Percentiles rank a stretch among this genome's conserved stretches.
Conservation (phyloP, 768 basidiomycete species). For the Russula brevipes region DNA sequence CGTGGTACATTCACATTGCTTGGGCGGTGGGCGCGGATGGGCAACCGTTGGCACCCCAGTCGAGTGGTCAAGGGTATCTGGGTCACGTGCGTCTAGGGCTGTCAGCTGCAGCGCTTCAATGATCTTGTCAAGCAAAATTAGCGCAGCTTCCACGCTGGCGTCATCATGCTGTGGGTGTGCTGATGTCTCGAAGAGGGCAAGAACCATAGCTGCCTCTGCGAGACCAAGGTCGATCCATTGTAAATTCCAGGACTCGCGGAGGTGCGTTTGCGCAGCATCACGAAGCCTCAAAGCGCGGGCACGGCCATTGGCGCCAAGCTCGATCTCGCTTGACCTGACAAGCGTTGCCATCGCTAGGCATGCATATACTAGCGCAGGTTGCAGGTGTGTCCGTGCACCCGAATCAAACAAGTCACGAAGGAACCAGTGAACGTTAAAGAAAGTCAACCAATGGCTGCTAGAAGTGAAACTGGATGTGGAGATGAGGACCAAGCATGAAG, state of each 20-base stretch:
- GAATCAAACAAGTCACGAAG: constrained; percentile 47
- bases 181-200: constrained; percentile 73
- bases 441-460: constrained; percentile 62
- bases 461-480: constrained; percentile 50
- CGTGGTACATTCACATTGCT: constrained; percentile 45
- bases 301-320: constrained; percentile 50
- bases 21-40: constrained; percentile 26
- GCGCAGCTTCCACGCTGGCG: constrained; percentile 47
- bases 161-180: constrained; percentile 61
- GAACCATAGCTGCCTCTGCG: constrained; percentile 70
- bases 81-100: constrained; percentile 51
- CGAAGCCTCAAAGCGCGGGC: constrained; percentile 53
- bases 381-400: constrained; percentile 50
- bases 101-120: constrained; percentile 53
- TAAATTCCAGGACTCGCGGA: constrained; percentile 47
- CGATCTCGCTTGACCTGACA: constrained; percentile 67
- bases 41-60: constrained; percentile 45
- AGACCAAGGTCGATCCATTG: constrained; percentile 57
- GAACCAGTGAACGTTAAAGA: constrained; percentile 57
- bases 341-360: constrained; percentile 65
- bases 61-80: constrained; percentile 45
- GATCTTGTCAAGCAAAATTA: constrained; percentile 59
- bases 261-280: constrained; percentile 49
- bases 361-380: constrained; percentile 66
- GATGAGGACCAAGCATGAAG: neutral